Percentiles rank a stretch among this genome's conserved stretches.
phyloP scores from a whole-genome alignment of 2,329 filamentous ascomycete species.

The Colletotrichum siamense region DNA sequence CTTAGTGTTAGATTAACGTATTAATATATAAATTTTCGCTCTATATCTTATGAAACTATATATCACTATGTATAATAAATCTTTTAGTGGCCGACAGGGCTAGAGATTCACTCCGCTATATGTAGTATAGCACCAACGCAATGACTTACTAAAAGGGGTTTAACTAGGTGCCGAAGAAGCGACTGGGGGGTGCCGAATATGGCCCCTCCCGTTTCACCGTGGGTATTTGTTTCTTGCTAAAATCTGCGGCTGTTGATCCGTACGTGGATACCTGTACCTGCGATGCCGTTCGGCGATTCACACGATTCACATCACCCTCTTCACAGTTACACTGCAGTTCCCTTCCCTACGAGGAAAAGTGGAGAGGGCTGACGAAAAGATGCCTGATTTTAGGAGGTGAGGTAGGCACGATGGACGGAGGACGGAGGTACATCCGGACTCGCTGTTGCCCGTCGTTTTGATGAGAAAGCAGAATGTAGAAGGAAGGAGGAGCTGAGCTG shows the following conservation, averaged over 20 bases:
- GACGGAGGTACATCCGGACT: background rate
- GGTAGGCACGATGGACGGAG: background rate
- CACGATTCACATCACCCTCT: background rate
- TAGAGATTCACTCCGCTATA: too few species aligned
- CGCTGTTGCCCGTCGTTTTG: background rate
- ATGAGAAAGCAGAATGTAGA: background rate
- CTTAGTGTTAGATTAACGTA: too few species aligned
- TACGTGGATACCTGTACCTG: background rate
- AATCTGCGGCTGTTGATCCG: background rate
- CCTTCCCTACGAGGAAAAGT: background rate
- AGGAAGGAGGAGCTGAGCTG: background rate
- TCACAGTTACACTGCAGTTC: background rate
- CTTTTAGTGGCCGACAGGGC: too few species aligned
- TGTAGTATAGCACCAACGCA: too few species aligned
- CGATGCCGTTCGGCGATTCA: background rate
- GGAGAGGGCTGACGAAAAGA: constrained; percentile 8
- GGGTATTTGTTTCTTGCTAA: constrained; percentile 5
- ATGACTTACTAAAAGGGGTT: too few species aligned
- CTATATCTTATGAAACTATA: too few species aligned
- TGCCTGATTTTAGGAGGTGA: background rate
- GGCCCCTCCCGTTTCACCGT: constrained; percentile 11
- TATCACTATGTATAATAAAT: too few species aligned
- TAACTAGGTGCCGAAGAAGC: too few species aligned
- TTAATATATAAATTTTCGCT: too few species aligned
- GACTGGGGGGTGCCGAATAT: too few species aligned